Evolutionary conservation across 768 basidiomycete genomes (phyloP), one percentile per base, ranked within the genome.

Genomic region (Psilocybe subaeruginosa): DNA sequence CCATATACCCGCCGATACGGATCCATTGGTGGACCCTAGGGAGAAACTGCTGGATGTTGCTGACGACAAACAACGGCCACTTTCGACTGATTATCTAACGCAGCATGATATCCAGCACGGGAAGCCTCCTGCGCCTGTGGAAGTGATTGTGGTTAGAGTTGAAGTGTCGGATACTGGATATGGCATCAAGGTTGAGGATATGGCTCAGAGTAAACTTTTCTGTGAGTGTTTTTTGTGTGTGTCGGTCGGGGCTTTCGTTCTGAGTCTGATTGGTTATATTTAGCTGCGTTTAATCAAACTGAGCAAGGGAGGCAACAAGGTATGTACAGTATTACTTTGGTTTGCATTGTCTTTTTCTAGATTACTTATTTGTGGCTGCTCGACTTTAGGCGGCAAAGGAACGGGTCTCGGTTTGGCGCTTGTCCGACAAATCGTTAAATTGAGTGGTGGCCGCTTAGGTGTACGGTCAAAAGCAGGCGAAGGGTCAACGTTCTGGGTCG

Each of bases 401-500:
- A 88, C 91, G 0, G 91, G 91, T 6, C 74, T 93, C 9, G 91
- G 92, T 23, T 69, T 93, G 17, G 91, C 91, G 1, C 78, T 93
- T 5, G 90, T 92, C 48, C 82, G 90, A 50, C 88, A 90, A 64
- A 93, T 93, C 47, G 89, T 93, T 65, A 89, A 87, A 67, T 74
- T 91, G 43, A 87, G 83, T 53, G 87, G 88, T 45, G 92, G 92
- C 17, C 82, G 91, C 53, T 75, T 92, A 30, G 91, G 88, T n/a
- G 82, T 89, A n/a, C 76, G 74, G 62, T 86, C 84, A 16, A 85
- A 87, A 70, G 75, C 84, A 1, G 82, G 84, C 7, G 78, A 84
- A 66, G 95, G 95, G 14, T 92, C 89, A 37, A 93, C 89, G 39
- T 96, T 95, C 77, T 95, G 93, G 94, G 89, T 93, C 8, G 92